Evolutionary conservation across 2,329 filamentous ascomycete genomes (phyloP).

Genomic region (Rhynchosporium graminicola): DNA sequence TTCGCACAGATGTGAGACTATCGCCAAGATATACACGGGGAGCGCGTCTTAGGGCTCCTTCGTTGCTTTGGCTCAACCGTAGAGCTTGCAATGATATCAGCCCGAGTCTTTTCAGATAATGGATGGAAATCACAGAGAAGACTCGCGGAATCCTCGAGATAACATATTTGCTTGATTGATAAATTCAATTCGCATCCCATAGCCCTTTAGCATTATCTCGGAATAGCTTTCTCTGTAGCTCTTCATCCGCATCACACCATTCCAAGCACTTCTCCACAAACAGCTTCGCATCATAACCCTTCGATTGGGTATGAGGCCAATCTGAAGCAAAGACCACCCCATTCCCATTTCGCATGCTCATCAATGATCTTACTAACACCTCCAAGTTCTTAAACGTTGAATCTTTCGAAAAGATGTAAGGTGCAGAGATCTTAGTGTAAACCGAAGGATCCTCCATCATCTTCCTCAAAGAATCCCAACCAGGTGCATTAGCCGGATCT

Average conservation of each 20-base stretch:
- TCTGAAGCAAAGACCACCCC: constrained; percentile 60
- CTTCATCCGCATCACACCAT: constrained; percentile 50
- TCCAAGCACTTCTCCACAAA: constrained; percentile 56
- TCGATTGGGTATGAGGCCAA: constrained; percentile 65
- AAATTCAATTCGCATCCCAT: constrained; percentile 39
- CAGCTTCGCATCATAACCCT: constrained; percentile 55
- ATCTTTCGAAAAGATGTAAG: constrained; percentile 55
- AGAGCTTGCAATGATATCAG: no score
- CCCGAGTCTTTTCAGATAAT: no score
- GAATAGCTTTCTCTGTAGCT: constrained; percentile 53
- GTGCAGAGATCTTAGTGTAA: constrained; percentile 46
- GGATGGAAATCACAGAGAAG: no score
- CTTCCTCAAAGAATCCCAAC: constrained; percentile 16
- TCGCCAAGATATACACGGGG: no score
- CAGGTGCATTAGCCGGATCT: constrained; percentile 13
- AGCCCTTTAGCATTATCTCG: constrained; percentile 56
- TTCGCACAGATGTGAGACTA: no score
- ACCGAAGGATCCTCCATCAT: constrained; percentile 38
- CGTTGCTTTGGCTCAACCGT: no score
- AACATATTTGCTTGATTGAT: no score
- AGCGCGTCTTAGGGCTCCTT: no score
- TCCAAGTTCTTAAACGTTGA: constrained; percentile 47
- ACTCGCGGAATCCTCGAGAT: no score
- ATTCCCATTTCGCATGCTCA: constrained; percentile 44
- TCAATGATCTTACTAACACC: constrained; percentile 50